Conservation (phyloP, 2,329 filamentous ascomycete species). For the Fusarium nygamai region DNA sequence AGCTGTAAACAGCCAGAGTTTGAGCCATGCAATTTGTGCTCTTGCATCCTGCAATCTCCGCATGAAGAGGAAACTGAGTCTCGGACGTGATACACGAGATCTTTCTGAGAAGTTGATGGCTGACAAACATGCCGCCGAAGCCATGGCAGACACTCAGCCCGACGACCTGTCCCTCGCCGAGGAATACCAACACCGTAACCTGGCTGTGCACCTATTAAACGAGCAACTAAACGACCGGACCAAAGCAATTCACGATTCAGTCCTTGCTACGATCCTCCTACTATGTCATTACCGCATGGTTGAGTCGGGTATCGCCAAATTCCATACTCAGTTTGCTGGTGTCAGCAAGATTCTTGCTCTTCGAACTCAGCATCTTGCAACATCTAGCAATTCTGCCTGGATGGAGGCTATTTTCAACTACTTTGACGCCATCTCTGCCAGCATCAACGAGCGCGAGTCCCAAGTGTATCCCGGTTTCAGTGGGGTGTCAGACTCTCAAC, state of each 20-base stretch:
- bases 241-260: slow-evolving; percentile 83
- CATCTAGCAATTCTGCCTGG: slow-evolving; percentile 80
- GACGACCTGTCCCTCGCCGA: slow-evolving; percentile 78
- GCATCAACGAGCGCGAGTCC: slow-evolving; percentile 89
- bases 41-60: slow-evolving; percentile 89
- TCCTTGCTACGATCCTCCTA: slow-evolving; percentile 86
- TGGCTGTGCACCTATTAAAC: slow-evolving; percentile 85
- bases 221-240: slow-evolving; percentile 80
- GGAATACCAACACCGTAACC: slow-evolving; percentile 81
- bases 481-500: slow-evolving; percentile 60
- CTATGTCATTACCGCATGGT: slow-evolving; percentile 94
- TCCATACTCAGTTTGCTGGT: slow-evolving; percentile 91
- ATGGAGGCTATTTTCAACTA: slow-evolving; percentile 94
- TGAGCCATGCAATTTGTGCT: slow-evolving; percentile 94
- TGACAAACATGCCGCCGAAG: slow-evolving; percentile 57
- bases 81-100: slow-evolving; percentile 66
- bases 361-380: slow-evolving; percentile 61
- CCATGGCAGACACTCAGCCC: slow-evolving; percentile 57
- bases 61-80: slow-evolving; percentile 78
- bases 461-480: slow-evolving; percentile 78
- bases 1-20: slow-evolving; percentile 78
- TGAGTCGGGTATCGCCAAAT: slow-evolving; percentile 91
- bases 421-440: slow-evolving; percentile 92
- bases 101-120: slow-evolving; percentile 58
- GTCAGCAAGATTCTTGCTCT: slow-evolving; percentile 90